Conservation (phyloP, 2,329 filamentous ascomycete genomes). For the Fusarium sp. region DNA sequence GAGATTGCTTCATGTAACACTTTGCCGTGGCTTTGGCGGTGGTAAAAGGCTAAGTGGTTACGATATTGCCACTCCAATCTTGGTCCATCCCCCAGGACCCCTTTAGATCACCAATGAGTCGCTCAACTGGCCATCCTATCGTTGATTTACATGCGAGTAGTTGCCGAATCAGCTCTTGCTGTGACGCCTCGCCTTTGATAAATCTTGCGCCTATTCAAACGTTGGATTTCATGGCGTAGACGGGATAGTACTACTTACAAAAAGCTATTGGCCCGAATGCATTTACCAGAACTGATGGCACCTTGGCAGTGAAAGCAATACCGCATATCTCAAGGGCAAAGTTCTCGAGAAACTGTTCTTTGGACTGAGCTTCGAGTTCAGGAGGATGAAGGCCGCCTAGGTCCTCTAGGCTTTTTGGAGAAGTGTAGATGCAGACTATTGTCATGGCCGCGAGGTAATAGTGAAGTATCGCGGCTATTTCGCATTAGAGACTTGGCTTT, state of each 20-base stretch:
- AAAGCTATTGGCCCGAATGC: conserved; percentile 59
- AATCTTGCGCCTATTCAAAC: conserved; percentile 43
- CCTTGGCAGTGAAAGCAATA: conserved; percentile 55
- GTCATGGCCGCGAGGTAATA: conserved; percentile 51
- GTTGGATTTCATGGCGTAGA: not conserved
- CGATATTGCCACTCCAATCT: not conserved
- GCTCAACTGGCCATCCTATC: conserved; percentile 52
- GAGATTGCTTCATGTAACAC: not conserved
- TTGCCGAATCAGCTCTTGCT: conserved; percentile 46
- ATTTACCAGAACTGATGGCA: conserved; percentile 55
- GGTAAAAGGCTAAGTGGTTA: rapidly evolving
- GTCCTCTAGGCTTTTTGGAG: not conserved
- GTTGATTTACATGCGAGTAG: conserved; percentile 46
- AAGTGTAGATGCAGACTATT: conserved; percentile 43
- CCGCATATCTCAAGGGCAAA: conserved; percentile 53
- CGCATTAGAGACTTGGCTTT: not conserved
- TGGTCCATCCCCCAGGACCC: conserved; percentile 34
- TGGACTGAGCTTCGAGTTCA: not conserved
- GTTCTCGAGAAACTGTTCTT: conserved; percentile 43
- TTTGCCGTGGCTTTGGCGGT: not conserved
- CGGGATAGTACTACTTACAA: conserved; percentile 45
- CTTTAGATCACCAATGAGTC: conserved; percentile 46
- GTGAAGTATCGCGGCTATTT: conserved; percentile 53
- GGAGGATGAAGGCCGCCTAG: not conserved
- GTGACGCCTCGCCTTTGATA: conserved; percentile 38